phyloP scores from a whole-genome alignment of 2,329 filamentous ascomycete genomes.

The Lomentospora prolificans region DNA sequence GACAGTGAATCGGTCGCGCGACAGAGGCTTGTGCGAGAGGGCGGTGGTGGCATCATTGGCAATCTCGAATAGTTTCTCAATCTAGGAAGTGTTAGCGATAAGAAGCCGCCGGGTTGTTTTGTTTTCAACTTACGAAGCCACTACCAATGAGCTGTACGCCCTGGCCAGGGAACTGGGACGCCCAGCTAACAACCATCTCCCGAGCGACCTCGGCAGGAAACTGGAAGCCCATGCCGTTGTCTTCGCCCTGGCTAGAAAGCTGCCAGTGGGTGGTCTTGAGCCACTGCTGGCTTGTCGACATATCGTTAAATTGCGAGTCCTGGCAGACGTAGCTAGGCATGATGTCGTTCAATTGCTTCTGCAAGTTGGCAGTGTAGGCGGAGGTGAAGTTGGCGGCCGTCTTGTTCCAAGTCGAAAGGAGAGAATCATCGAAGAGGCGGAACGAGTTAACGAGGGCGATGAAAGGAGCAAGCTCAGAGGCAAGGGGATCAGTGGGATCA shows the following conservation, averaged over 20 bases:
- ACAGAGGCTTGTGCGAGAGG: slow-evolving; percentile 53
- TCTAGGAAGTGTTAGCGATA: too few relatives aligned
- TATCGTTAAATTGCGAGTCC: slow-evolving; percentile 44
- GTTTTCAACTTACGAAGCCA: slow-evolving; percentile 49
- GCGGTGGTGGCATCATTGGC: slow-evolving; percentile 33
- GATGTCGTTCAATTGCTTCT: slow-evolving; percentile 52
- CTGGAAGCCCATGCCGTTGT: slow-evolving; percentile 45
- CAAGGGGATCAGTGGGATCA: slow-evolving; percentile 46
- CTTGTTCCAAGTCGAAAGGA: slow-evolving; percentile 59
- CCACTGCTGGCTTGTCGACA: slow-evolving; percentile 54
- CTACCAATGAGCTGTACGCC: slow-evolving; percentile 67
- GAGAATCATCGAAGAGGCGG: slow-evolving; percentile 54
- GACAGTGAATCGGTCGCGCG: slow-evolving; percentile 50
- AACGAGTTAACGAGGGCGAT: slow-evolving; percentile 53
- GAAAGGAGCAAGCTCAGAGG: slow-evolving; percentile 44
- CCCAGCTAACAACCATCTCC: slow-evolving; percentile 55
- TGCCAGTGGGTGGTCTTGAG: slow-evolving; percentile 56
- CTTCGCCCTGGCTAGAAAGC: slow-evolving; percentile 32
- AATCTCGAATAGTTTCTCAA: slow-evolving; percentile 74
- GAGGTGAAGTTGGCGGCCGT: slow-evolving; percentile 46
- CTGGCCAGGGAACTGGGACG: slow-evolving; percentile 60
- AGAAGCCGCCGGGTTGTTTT: background rate
- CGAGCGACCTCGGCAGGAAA: slow-evolving; percentile 54
- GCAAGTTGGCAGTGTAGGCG: slow-evolving; percentile 45
- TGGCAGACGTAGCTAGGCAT: slow-evolving; percentile 41